Percentiles rank a stretch among this genome's conserved stretches.
Conservation (phyloP, 345 rosid genomes). For the Brassica juncea region DNA sequence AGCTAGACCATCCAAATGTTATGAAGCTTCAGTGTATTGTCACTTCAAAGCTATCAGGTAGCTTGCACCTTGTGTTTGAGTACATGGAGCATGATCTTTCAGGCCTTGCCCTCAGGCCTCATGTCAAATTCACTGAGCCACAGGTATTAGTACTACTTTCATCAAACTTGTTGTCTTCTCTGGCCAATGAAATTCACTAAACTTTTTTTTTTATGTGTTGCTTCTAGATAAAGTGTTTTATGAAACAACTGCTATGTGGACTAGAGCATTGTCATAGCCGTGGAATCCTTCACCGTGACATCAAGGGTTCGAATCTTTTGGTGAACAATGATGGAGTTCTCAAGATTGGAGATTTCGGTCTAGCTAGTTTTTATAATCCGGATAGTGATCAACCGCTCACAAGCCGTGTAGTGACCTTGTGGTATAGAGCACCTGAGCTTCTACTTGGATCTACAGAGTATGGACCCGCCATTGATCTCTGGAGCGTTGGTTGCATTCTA, state of each 20-base stretch:
- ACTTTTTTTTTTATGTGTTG: not conserved
- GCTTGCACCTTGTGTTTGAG: constrained; percentile 85
- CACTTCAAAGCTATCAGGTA: constrained; percentile 74
- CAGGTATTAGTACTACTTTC: constrained; percentile 47
- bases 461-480: constrained; percentile 82
- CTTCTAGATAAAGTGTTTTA: constrained; percentile 73
- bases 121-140: constrained; percentile 71
- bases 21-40: constrained; percentile 87
- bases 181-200: not conserved
- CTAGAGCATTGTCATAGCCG: constrained; percentile 88
- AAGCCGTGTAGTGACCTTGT: constrained; percentile 90
- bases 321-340: constrained; percentile 72
- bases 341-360: constrained; percentile 91
- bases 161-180: not conserved
- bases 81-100: constrained; percentile 97
- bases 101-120: constrained; percentile 76
- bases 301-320: constrained; percentile 90
- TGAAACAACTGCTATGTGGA: constrained; percentile 75
- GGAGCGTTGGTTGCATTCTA: constrained; percentile 92
- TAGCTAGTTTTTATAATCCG: constrained; percentile 64
- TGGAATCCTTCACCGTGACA: constrained; percentile 85
- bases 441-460: constrained; percentile 85
- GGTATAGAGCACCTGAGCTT: constrained; percentile 98
- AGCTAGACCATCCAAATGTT: constrained; percentile 82
- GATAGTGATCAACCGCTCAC: constrained; percentile 62